These are phyloP conservation scores for Paecilomyces sp. DNA, from an alignment of 2,329 filamentous ascomycete genomes.

Conservation along the genomic window DNA sequence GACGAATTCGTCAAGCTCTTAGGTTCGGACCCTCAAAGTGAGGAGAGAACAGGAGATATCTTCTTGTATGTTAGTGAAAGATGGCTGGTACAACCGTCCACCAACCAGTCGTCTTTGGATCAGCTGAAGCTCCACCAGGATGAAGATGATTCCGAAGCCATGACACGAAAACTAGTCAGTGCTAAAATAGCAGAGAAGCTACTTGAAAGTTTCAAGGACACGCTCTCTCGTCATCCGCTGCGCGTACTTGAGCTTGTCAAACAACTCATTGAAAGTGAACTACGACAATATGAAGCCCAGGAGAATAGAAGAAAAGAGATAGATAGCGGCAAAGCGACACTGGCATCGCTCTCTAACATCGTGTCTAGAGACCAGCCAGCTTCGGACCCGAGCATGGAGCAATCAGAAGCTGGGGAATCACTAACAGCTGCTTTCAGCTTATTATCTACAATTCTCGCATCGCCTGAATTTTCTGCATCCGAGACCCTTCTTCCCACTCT, in stretches of 20 bases:
- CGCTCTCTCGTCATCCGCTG: conserved; percentile 31
- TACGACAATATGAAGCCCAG: conserved; percentile 9
- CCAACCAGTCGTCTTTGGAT: conserved; percentile 2
- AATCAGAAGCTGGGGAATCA: conserved; percentile 26
- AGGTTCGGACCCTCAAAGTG: conserved; percentile 30
- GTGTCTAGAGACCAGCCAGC: conserved; percentile 12
- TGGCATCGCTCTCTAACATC: conserved; percentile 31
- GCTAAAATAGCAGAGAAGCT: conserved; percentile 36
- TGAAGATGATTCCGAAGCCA: conserved; percentile 17
- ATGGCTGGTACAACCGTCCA: conserved; percentile 29
- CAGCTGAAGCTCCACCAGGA: conserved; percentile 9
- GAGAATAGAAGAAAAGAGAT: conserved; percentile 1
- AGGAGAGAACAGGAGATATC: conserved; percentile 33
- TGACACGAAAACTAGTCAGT: conserved; percentile 30
- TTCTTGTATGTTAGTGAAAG: conserved; percentile 35
- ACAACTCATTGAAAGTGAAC: conserved; percentile 33
- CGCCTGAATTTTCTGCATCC: conserved; percentile 30
- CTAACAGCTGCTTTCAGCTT: conserved; percentile 35
- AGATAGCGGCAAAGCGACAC: conserved; percentile 17
- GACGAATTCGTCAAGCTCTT: conserved; percentile 31
- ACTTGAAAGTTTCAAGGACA: conserved; percentile 36
- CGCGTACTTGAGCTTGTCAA: conserved; percentile 34
- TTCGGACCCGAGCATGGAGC: conserved; percentile 4
- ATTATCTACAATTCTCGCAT: conserved; percentile 35
- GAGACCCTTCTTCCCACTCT: conserved; percentile 21